Evolutionary conservation across 805 yeast genomes (phyloP).

Genomic region (Candida montana): DNA sequence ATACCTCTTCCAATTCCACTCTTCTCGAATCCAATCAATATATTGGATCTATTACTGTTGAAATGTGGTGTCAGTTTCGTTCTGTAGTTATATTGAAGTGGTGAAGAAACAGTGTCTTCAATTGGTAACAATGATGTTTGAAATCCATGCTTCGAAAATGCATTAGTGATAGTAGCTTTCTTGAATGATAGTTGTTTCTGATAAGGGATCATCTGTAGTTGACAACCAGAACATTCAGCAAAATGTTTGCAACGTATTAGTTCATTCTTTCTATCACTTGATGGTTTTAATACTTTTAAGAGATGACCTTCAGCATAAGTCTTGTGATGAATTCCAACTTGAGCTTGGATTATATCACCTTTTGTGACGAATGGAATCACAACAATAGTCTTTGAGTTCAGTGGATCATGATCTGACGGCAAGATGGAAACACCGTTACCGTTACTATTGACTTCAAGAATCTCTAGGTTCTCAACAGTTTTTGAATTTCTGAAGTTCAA

Average conservation of each 20-base stretch:
- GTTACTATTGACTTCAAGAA: conserved; percentile 46
- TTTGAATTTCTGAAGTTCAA: conserved; percentile 2
- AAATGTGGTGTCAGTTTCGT: conserved; percentile 96
- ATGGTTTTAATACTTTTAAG: conserved; percentile 39
- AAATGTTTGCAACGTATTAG: conserved; percentile 63
- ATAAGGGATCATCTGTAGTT: conserved; percentile 75
- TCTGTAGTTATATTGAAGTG: conserved; percentile 68
- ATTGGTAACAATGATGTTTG: conserved; percentile 42
- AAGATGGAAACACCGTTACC: conserved; percentile 82
- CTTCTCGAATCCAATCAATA: conserved; percentile 71
- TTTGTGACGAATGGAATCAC: conserved; percentile 80
- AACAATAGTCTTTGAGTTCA: conserved; percentile 47
- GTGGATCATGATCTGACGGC: conserved; percentile 45
- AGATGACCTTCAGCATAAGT: conserved; percentile 69
- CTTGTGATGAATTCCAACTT: conserved; percentile 70
- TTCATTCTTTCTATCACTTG: conserved; percentile 47
- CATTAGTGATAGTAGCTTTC: conserved; percentile 66
- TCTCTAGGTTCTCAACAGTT: conserved; percentile 43
- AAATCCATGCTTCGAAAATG: conserved; percentile 73
- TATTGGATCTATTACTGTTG: conserved; percentile 55
- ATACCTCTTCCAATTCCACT: conserved; percentile 43
- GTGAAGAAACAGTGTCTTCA: conserved; percentile 64
- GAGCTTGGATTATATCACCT: conserved; percentile 69
- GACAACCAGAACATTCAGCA: conserved; percentile 91
- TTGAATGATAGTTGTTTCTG: conserved; percentile 67